Evolutionary conservation across 78 protist genomes (phyloP), one percentile per base, ranked within the genome.

Genomic region (Diacronema lutheri): DNA sequence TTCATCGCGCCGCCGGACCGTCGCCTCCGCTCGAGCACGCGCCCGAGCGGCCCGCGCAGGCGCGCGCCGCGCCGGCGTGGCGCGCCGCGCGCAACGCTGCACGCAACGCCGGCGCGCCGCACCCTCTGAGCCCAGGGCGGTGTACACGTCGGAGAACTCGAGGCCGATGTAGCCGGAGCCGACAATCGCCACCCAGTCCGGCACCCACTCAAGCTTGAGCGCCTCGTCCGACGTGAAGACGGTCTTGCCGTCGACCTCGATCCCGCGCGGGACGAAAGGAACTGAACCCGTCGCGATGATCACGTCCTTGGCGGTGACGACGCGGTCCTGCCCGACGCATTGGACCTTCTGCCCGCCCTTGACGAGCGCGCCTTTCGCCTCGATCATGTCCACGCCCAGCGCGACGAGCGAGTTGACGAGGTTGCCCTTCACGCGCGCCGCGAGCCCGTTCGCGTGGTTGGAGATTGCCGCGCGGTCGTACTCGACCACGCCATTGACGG

Each of bases 151-250:
- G 16, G 81, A 50, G 25, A 84, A 84, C 81, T 69, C 87, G 31
- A 66, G 58, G 11, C 88, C 88, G 82, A 84, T 84, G 88, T 84
- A 84, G 37, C 88, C 88, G 13, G 88, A 84, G 82, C 88, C 88
- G 60, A 84, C 58, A 56, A 84, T 84, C 16, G 88, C 88, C 55
- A 84, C 38, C 83, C 82, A 84, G 73, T 84, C 88, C 33, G 88
- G 88, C 61, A 84, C 82, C 81, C 74, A 84, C 88, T 84, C 88
- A 14, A 84, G 88, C 88, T 84, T 72, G 37, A 84, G 88, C 41
- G 88, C 78, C 46, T 73, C 79, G 81, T 84, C 88, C 55, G 88
- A 84, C 13, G 88, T 84, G 82, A 84, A 84, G 61, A 84, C 88
- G 1, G 82, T 68, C 86, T 84, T 72, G 46, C 68, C 88, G 82